Conservation (phyloP, 306 rosid species). For the Medicago ruthenica region DNA sequence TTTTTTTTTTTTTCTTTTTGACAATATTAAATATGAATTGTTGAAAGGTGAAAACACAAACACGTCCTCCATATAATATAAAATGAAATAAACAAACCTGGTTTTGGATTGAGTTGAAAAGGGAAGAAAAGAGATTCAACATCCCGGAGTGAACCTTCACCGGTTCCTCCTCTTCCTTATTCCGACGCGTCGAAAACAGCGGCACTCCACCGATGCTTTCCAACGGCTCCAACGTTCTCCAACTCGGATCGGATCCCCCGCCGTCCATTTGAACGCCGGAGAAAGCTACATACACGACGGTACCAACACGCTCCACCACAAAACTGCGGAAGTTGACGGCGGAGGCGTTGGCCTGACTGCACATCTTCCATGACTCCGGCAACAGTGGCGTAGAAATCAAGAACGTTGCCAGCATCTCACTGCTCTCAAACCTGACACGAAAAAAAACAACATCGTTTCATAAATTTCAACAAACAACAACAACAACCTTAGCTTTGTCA, state of each 20-base stretch:
- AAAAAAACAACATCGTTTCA: not conserved
- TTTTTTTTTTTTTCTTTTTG: too few relatives aligned
- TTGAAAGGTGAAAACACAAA: too few relatives aligned
- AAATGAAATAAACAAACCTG: constrained; percentile 56
- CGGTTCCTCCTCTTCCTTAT: constrained; percentile 50
- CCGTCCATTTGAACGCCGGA: constrained; percentile 58
- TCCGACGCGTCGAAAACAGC: constrained; percentile 47
- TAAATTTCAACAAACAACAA: not conserved
- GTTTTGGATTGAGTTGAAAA: constrained; percentile 46
- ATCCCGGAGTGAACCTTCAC: constrained; percentile 73
- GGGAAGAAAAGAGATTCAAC: constrained; percentile 52
- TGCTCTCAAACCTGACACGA: constrained; percentile 62
- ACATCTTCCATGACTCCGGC: constrained; percentile 76
- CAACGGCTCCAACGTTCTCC: constrained; percentile 53
- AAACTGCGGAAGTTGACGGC: constrained; percentile 47
- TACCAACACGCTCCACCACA: constrained; percentile 45
- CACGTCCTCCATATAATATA: too few relatives aligned
- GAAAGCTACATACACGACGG: constrained; percentile 65
- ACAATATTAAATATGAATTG: too few relatives aligned
- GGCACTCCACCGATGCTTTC: constrained; percentile 47
- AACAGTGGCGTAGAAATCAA: constrained; percentile 75
- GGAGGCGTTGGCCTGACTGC: constrained; percentile 59
- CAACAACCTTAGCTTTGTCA: not conserved
- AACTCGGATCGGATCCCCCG: constrained; percentile 9
- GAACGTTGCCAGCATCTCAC: constrained; percentile 73